A percentile compares a stretch with the other conserved stretches of the same genome.
Conservation (phyloP, 129 eudicot species). For the Flaveria brownii region DNA sequence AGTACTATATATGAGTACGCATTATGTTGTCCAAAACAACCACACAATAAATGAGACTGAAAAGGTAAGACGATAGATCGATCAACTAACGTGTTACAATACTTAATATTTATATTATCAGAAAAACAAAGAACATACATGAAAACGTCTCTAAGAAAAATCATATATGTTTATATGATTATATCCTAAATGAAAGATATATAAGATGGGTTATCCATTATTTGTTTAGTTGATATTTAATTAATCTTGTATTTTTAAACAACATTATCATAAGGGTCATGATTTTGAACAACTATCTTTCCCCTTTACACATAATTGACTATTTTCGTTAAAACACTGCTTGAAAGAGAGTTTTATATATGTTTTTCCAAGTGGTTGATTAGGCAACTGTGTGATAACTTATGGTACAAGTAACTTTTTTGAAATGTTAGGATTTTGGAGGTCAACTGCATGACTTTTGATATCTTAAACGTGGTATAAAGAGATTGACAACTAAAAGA, state of each 20-base stretch:
- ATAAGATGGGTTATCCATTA: not conserved
- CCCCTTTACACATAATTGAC: not conserved
- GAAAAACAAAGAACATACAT: no score
- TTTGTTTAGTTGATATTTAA: not conserved
- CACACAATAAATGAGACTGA: not conserved
- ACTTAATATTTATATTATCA: no score
- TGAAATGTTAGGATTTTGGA: constrained; percentile 20
- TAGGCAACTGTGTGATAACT: constrained; percentile 27
- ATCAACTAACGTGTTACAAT: not conserved
- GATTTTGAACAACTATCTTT: not conserved
- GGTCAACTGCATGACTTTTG: constrained; percentile 29
- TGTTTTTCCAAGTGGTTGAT: constrained; percentile 25
- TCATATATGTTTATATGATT: no score
- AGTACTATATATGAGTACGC: not conserved
- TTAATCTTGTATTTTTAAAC: not conserved
- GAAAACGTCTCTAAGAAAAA: no score
- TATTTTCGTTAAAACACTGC: constrained; percentile 6
- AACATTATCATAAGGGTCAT: not conserved
- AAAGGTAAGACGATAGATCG: not conserved
- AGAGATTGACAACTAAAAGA: constrained; percentile 21
- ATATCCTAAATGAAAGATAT: no score
- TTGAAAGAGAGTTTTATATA: not conserved
- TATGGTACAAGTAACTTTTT: constrained; percentile 35
- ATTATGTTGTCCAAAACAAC: not conserved
- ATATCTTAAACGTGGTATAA: constrained; percentile 21